phyloP scores from a whole-genome alignment of 2,329 filamentous ascomycete genomes.

The Taxawa tesnikishii region DNA sequence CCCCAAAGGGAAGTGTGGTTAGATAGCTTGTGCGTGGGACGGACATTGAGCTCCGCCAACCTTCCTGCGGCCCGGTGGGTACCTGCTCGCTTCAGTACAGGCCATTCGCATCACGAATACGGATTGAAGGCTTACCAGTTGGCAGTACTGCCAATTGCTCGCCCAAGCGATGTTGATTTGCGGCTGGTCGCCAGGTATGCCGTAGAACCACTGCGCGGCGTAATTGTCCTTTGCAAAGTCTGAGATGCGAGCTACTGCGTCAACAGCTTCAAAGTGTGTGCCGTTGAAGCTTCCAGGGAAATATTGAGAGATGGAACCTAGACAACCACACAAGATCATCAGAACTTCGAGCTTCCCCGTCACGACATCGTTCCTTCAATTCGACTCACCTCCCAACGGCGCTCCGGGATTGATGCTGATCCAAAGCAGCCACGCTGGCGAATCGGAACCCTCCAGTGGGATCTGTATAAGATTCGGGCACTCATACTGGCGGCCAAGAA shows the following conservation, averaged over 20 bases:
- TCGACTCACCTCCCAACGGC: constrained; percentile 43
- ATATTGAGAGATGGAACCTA: constrained; percentile 43
- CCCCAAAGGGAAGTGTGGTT: constrained; percentile 36
- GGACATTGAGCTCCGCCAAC: constrained; percentile 41
- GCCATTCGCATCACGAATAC: constrained; percentile 46
- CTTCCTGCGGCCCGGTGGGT: constrained; percentile 41
- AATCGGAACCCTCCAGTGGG: constrained; percentile 31
- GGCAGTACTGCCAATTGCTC: constrained; percentile 47
- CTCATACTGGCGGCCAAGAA: constrained; percentile 47
- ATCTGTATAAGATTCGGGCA: constrained; percentile 51
- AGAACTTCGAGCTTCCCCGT: too few relatives aligned
- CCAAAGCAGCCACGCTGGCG: constrained; percentile 31
- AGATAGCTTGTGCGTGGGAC: constrained; percentile 41
- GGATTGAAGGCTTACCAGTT: constrained; percentile 29
- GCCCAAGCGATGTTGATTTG: constrained; percentile 44
- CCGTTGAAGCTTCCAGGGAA: constrained; percentile 51
- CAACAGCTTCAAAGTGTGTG: constrained; percentile 43
- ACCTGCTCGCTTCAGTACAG: constrained; percentile 44
- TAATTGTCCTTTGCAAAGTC: constrained; percentile 36
- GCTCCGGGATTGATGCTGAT: constrained; percentile 47
- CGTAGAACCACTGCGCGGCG: constrained; percentile 45
- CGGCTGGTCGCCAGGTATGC: constrained; percentile 24
- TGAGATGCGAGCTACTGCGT: constrained; percentile 20
- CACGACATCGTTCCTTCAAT: too few relatives aligned
- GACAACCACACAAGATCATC: too few relatives aligned